Conservation (phyloP, 306 rosid genomes). For the Rosa persica region DNA sequence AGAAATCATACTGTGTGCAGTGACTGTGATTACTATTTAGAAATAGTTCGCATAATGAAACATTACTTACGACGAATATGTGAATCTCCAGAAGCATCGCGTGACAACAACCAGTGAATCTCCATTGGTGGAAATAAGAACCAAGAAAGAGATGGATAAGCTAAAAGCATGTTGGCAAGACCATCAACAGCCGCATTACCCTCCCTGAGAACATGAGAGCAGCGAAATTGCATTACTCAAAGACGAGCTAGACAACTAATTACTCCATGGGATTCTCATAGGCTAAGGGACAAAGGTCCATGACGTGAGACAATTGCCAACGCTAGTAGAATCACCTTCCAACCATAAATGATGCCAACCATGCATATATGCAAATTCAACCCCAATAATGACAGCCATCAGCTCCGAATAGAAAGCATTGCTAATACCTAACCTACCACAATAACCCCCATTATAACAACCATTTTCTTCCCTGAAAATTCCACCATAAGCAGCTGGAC, state of each 20-base stretch:
- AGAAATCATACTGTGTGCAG: no score
- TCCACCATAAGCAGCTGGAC: background rate
- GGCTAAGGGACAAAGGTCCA: background rate
- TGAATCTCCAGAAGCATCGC: background rate
- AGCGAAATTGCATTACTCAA: background rate
- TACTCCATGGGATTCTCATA: background rate
- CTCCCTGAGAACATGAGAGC: background rate
- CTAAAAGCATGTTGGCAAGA: no score
- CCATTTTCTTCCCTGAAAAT: background rate
- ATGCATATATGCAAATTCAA: background rate
- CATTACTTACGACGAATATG: no score
- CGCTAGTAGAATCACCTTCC: background rate
- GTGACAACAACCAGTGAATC: background rate
- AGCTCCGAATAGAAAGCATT: background rate
- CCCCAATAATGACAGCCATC: background rate
- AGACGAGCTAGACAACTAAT: background rate
- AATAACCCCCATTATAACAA: background rate
- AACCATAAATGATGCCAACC: background rate
- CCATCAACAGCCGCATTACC: background rate
- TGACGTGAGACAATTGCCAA: background rate
- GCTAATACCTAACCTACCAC: background rate
- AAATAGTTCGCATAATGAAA: no score
- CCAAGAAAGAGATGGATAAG: background rate
- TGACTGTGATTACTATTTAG: no score
- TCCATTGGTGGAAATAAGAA: background rate